These are phyloP conservation scores for Leptographium wingfieldii DNA, from an alignment of 2,329 filamentous ascomycete species.

Conservation along the genomic window DNA sequence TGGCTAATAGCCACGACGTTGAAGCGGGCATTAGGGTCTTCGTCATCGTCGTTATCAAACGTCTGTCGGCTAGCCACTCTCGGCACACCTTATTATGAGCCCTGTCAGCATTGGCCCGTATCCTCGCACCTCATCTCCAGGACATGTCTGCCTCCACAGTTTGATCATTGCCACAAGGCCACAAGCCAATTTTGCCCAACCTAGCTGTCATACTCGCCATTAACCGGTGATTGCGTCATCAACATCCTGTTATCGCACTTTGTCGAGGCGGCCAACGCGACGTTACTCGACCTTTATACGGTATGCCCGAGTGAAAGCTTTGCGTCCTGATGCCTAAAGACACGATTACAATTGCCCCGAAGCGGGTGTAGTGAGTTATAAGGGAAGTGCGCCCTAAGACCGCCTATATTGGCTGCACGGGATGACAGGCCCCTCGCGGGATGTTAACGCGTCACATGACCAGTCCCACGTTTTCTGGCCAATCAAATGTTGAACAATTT, in stretches of 20 bases:
- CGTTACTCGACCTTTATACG: slow-evolving; percentile 61
- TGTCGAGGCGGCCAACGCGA: slow-evolving; percentile 73
- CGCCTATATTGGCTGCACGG: too few species aligned
- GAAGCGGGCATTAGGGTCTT: background rate
- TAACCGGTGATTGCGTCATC: slow-evolving; percentile 60
- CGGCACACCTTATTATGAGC: background rate
- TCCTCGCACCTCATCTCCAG: background rate
- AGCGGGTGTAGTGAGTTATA: slow-evolving; percentile 44
- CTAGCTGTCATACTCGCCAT: too few species aligned
- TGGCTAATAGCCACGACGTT: background rate
- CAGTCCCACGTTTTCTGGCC: too few species aligned
- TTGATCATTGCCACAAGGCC: slow-evolving; percentile 16
- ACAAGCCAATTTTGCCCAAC: too few species aligned
- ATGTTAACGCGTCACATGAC: too few species aligned
- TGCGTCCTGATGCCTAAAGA: slow-evolving; percentile 56
- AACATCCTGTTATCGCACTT: slow-evolving; percentile 79
- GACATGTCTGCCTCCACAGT: too few species aligned
- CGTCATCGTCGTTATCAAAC: background rate
- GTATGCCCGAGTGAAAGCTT: slow-evolving; percentile 65
- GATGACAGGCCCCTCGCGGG: too few species aligned
- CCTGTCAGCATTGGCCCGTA: background rate
- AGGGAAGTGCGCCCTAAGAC: too few species aligned
- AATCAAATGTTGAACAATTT: too few species aligned
- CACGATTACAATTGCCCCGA: slow-evolving; percentile 43
- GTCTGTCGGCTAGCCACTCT: background rate